phyloP scores from a whole-genome alignment of 2,329 filamentous ascomycete genomes.

The Penicillium vulpinum region DNA sequence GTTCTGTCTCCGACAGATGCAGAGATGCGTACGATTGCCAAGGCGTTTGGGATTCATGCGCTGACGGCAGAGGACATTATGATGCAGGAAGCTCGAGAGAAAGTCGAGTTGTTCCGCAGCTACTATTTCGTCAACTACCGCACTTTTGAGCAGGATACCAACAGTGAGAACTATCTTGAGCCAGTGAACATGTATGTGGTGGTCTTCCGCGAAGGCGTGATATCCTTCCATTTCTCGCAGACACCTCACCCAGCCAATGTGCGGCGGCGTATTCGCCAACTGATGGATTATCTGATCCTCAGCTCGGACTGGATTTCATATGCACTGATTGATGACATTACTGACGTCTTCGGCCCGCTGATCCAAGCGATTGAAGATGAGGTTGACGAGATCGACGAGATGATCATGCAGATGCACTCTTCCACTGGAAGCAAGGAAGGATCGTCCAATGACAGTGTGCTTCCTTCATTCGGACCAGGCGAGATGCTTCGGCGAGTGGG shows the following conservation, averaged over 20 bases:
- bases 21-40: conserved; percentile 92
- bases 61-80: conserved; percentile 95
- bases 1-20: conserved; percentile 85
- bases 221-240: conserved; percentile 96
- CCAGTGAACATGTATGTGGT: conserved; percentile 97
- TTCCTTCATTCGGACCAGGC: conserved; percentile 52
- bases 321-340: conserved; percentile 96
- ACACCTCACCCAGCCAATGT: conserved; percentile 96
- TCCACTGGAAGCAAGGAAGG: conserved; percentile 42
- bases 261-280: conserved; percentile 84
- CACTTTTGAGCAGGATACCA: conserved; percentile 91
- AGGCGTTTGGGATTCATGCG: conserved; percentile 93
- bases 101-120: conserved; percentile 93
- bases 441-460: conserved; percentile 31
- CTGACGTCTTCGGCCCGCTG: conserved; percentile 88
- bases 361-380: conserved; percentile 94
- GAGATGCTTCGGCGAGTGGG: conserved; percentile 93
- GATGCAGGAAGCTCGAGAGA: conserved; percentile 95
- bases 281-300: conserved; percentile 89
- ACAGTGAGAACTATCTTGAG: conserved; percentile 86
- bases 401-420: conserved; percentile 79
- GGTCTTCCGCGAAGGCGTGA: conserved; percentile 90
- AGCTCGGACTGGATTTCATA: conserved; percentile 98
- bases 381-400: conserved; percentile 94
- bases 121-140: conserved; percentile 99